These are phyloP conservation scores for Rhytidiadelphus loreus DNA, from an alignment of 225 moss, liverwort and hornwort species.

Conservation along the genomic window DNA sequence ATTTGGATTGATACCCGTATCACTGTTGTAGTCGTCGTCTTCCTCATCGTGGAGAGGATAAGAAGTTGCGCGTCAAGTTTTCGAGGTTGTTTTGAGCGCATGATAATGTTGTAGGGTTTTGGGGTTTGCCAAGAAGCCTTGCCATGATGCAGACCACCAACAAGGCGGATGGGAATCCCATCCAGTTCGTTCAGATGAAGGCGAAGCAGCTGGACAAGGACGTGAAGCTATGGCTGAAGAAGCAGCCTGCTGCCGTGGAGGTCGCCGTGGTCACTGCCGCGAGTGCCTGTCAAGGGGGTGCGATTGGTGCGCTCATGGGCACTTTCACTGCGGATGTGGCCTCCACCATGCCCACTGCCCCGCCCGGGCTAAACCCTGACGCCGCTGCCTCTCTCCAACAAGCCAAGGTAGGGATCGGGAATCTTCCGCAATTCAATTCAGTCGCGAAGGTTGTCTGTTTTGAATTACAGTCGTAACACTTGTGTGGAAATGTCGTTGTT, in stretches of 20 bases:
- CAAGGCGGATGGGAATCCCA: conserved; percentile 21
- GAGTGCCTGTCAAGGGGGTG: conserved; percentile 75
- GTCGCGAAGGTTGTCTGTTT: not conserved
- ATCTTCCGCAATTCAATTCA: not conserved
- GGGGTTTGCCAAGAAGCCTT: not conserved
- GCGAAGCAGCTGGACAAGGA: conserved; percentile 52
- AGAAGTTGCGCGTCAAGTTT: not conserved
- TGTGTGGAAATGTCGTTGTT: not conserved
- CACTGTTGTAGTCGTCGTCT: not conserved
- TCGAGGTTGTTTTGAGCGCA: not conserved
- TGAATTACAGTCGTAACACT: not conserved
- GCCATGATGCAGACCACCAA: conserved; percentile 24
- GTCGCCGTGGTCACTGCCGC: conserved; percentile 59
- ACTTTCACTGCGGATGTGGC: conserved; percentile 87
- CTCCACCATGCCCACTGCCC: conserved; percentile 47
- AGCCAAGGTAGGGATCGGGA: conserved; percentile 34
- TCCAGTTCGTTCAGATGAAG: conserved; percentile 41
- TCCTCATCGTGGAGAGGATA: not conserved
- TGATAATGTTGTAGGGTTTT: conserved; percentile 6
- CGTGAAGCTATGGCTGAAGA: conserved; percentile 72
- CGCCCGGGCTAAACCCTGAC: conserved; percentile 52
- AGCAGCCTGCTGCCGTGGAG: conserved; percentile 74
- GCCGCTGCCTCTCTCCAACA: conserved; percentile 70
- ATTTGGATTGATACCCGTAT: not conserved
- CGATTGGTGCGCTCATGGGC: conserved; percentile 88